phyloP scores from a whole-genome alignment of 2,329 filamentous ascomycete species.

The Colletotrichum sp. region DNA sequence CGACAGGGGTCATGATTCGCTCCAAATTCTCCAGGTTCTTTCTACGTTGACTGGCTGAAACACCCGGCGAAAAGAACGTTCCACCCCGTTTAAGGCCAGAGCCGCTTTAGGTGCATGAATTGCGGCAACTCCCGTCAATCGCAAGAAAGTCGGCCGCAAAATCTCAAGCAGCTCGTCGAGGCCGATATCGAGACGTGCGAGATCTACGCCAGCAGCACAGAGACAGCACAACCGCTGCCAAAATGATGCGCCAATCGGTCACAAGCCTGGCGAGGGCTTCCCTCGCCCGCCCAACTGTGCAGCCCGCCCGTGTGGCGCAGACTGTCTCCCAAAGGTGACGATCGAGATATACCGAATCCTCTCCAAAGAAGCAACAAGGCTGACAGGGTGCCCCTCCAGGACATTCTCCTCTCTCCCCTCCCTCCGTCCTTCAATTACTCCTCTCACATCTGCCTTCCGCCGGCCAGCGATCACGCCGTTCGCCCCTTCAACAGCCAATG shows the following conservation, averaged over 20 bases:
- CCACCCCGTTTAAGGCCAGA: not conserved
- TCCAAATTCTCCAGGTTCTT: not conserved
- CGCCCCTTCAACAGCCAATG: slow-evolving; percentile 28
- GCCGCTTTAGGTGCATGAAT: slow-evolving; percentile 8
- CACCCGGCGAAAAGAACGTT: not conserved
- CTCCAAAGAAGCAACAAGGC: not conserved
- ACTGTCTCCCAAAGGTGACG: not conserved
- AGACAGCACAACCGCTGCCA: not conserved
- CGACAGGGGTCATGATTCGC: slow-evolving; percentile 2
- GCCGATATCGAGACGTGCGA: not conserved
- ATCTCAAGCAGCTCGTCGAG: not conserved
- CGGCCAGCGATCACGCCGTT: slow-evolving; percentile 33
- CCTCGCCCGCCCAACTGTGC: not conserved
- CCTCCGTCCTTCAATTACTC: slow-evolving; percentile 52
- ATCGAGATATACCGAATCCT: not conserved
- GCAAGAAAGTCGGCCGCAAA: slow-evolving; percentile 16
- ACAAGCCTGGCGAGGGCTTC: not conserved
- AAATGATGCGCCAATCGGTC: slow-evolving; percentile 21
- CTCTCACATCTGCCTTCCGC: slow-evolving; percentile 35
- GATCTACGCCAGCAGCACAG: not conserved
- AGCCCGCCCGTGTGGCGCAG: not conserved
- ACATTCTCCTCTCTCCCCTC: slow-evolving; percentile 54
- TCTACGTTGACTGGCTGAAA: slow-evolving; percentile 10
- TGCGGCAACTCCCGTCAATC: slow-evolving; percentile 1
- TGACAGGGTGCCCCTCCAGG: slow-evolving; percentile 31